Evolutionary conservation across 495 filamentous ascomycete species (phyloP).

Genomic region (Amniculicola lignicola): DNA sequence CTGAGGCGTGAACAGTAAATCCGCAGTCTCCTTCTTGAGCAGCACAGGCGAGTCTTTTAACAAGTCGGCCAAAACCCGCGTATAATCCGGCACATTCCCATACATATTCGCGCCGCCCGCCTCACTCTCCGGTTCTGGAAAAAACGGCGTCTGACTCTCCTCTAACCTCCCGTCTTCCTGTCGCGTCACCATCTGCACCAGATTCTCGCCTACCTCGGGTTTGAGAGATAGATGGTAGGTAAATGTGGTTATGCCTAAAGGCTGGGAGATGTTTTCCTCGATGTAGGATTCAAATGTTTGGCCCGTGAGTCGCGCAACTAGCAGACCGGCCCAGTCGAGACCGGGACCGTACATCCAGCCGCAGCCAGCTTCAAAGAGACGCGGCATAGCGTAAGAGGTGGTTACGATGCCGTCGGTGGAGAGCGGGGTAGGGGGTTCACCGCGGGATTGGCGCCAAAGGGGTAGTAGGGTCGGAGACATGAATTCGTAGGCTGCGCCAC

Average conservation of each 20-base stretch:
- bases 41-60: constrained; percentile 17
- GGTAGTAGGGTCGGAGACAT: constrained; percentile 36
- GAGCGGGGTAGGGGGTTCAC: constrained; percentile 9
- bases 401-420: constrained; percentile 13
- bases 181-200: constrained; percentile 9
- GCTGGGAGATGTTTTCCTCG: constrained; percentile 29
- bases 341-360: constrained; percentile 51
- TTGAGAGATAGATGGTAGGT: constrained; percentile 21
- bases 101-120: constrained; percentile 24
- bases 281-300: constrained; percentile 28
- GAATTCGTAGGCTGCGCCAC: constrained; percentile 49
- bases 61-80: constrained; percentile 25
- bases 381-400: constrained; percentile 41
- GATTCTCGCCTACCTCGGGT: constrained; percentile 16
- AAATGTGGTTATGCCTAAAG: constrained; percentile 26
- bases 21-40: constrained; percentile 14
- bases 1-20: constrained; percentile 24
- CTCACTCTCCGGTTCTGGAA: constrained; percentile 11
- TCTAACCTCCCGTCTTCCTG: constrained; percentile 10
- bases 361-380: constrained; percentile 50
- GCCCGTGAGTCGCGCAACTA: constrained; percentile 44
- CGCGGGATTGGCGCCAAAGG: constrained; percentile 15
- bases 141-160: background rate
- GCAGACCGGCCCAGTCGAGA: constrained; percentile 53
- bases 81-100: constrained; percentile 23